Conservation (phyloP, 2,329 filamentous ascomycete species). For the Ophiocordyceps australis region DNA sequence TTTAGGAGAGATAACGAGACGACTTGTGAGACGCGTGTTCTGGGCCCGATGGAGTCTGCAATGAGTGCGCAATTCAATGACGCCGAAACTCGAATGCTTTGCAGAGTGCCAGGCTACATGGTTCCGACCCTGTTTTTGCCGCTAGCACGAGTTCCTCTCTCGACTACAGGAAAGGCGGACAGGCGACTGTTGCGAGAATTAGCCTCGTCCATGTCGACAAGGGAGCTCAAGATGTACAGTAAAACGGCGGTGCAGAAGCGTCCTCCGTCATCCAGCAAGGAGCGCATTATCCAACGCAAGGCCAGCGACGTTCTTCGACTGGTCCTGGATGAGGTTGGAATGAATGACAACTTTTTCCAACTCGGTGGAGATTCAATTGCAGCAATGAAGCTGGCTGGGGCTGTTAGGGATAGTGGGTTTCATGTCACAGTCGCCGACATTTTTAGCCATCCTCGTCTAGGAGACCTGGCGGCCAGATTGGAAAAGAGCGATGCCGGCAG, state of each 20-base stretch:
- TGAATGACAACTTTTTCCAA: slow-evolving; percentile 3
- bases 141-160: background rate
- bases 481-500: background rate
- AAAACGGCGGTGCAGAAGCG: background rate
- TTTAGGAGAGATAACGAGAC: background rate
- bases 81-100: background rate
- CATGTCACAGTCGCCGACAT: slow-evolving; percentile 1
- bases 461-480: background rate
- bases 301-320: background rate
- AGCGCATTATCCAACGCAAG: background rate
- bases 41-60: background rate
- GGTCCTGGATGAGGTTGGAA: background rate
- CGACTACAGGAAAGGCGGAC: slow-evolving; percentile 1
- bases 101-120: slow-evolving; percentile 3
- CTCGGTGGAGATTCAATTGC: slow-evolving; percentile 10
- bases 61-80: background rate
- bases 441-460: slow-evolving; percentile 1
- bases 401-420: background rate
- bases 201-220: background rate
- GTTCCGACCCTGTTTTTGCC: slow-evolving; percentile 3
- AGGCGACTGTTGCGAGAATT: slow-evolving; percentile 1
- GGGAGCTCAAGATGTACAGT: slow-evolving; percentile 1
- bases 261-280: background rate
- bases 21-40: background rate
- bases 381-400: slow-evolving; percentile 2